These are phyloP conservation scores for Trypanosomatidae sp. DNA, from an alignment of 208 protist genomes.

Conservation along the genomic window DNA sequence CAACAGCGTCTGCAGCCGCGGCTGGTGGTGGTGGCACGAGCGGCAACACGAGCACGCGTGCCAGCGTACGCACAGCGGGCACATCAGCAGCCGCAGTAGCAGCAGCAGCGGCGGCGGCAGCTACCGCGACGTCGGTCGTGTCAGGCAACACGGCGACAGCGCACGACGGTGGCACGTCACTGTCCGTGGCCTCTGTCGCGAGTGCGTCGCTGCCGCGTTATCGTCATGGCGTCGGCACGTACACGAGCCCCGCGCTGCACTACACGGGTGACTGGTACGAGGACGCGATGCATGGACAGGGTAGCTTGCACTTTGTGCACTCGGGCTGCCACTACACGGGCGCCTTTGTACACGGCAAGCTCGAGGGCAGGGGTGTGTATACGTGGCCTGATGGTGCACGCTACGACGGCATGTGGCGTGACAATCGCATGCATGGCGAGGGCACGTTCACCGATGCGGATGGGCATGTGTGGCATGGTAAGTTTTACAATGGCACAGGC, in stretches of 20 bases:
- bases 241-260: slow-evolving; percentile 40
- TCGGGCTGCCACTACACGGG: slow-evolving; percentile 46
- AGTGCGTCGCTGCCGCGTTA: too few relatives aligned
- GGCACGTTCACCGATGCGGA: slow-evolving; percentile 69
- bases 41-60: too few relatives aligned
- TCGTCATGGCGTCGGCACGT: slow-evolving; percentile 66
- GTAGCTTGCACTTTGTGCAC: slow-evolving; percentile 29
- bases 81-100: too few relatives aligned
- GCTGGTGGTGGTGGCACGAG: background rate
- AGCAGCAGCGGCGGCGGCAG: too few relatives aligned
- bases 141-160: too few relatives aligned
- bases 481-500: slow-evolving; percentile 70
- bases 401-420: slow-evolving; percentile 69
- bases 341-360: slow-evolving; percentile 38
- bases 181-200: too few relatives aligned
- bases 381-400: slow-evolving; percentile 39
- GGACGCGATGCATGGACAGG: slow-evolving; percentile 76
- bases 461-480: slow-evolving; percentile 61
- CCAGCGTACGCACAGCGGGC: too few relatives aligned
- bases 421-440: slow-evolving; percentile 76
- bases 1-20: background rate
- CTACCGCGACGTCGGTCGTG: too few relatives aligned
- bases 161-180: too few relatives aligned
- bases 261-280: slow-evolving; percentile 77
- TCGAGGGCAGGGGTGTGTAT: slow-evolving; percentile 66